Base-by-base conservation (phyloP, 1,284 basidiomycete genomes). In the Cutaneotrichosporon curvatum region DNA sequence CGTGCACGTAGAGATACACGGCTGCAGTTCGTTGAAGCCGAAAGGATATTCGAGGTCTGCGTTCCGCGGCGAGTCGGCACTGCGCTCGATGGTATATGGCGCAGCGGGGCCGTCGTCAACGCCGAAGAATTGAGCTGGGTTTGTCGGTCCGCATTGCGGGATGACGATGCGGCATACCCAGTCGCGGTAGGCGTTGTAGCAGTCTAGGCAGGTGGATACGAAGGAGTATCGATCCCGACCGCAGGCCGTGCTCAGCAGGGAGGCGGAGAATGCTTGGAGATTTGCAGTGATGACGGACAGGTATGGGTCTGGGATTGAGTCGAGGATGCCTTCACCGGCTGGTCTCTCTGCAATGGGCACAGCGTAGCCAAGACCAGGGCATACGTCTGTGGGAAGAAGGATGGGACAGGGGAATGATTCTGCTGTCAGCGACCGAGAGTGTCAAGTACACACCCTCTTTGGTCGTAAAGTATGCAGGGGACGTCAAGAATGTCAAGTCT, bases 141-240 rank as follows among this genome's bases (percentile, higher is more conserved):
- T 37, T 20, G 11, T 76, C 25, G 9, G 43, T 19, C 4, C 75
- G 55, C 87, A 90, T 40, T 84, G 79, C 14, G 85, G 81, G 55
- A 91, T 76, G 12, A 81, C 78, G 16, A 82, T 71, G 14, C 79
- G 67, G 67, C 87, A 91, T 22, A 88, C 75, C 87, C 87, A 91
- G 39, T 76, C 75, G 16, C 85, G 77, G 62, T 90, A 91, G 15
- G 79, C 80, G 21, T 71, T 60, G 55, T 84, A 81, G 61, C 87
- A 90, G 66, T 86, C 83, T 11, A 79, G 75, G 60, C 87, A 91
- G 1, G 79, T 77, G 18, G 85, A 80, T 5, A 88, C 71, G 2
- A 83, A 84, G 9, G 85, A 87, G 71, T 88, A 91, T 39, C 76
- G 63, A 64, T 89, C 87, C 20, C 86, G 76, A 4, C 87, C 87